A percentile compares a stretch with the other conserved stretches of the same genome.
phyloP scores from a whole-genome alignment of 257 asterid species.

The Nicotiana undulata region DNA sequence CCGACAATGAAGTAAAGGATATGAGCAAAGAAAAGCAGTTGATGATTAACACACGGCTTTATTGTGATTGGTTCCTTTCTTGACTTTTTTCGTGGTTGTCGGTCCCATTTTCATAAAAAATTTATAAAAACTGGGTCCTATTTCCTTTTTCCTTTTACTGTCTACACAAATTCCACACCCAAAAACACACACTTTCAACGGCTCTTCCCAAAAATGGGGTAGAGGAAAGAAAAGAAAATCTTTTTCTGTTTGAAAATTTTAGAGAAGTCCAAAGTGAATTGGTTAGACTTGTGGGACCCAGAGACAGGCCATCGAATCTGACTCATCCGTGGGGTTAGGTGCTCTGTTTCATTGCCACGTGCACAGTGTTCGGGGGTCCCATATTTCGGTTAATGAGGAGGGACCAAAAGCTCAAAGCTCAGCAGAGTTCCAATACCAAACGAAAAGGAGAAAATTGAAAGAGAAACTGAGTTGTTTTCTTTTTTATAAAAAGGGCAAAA shows the following conservation, averaged over 20 bases:
- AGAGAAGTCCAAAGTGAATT: background rate
- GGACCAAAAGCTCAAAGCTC: background rate
- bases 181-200: slow-evolving; percentile 37
- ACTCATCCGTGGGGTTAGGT: slow-evolving; percentile 14
- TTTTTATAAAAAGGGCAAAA: background rate
- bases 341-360: slow-evolving; percentile 50
- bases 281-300: slow-evolving; percentile 45
- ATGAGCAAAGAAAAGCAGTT: slow-evolving; percentile 35
- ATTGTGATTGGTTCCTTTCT: slow-evolving; percentile 43
- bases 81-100: slow-evolving; percentile 31
- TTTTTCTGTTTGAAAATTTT: slow-evolving; percentile 1
- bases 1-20: slow-evolving; percentile 55
- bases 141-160: background rate
- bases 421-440: background rate
- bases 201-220: slow-evolving; percentile 21
- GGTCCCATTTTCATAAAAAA: slow-evolving; percentile 20
- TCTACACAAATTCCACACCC: slow-evolving; percentile 18
- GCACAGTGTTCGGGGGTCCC: slow-evolving; percentile 42
- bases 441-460: background rate
- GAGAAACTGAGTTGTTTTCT: slow-evolving; percentile 16
- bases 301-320: slow-evolving; percentile 39
- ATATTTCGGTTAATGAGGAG: background rate
- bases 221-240: slow-evolving; percentile 22
- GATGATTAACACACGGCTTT: slow-evolving; percentile 49
- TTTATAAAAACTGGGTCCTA: background rate